phyloP scores from a whole-genome alignment of 1,139 yeast species.

The Candida albicans region DNA sequence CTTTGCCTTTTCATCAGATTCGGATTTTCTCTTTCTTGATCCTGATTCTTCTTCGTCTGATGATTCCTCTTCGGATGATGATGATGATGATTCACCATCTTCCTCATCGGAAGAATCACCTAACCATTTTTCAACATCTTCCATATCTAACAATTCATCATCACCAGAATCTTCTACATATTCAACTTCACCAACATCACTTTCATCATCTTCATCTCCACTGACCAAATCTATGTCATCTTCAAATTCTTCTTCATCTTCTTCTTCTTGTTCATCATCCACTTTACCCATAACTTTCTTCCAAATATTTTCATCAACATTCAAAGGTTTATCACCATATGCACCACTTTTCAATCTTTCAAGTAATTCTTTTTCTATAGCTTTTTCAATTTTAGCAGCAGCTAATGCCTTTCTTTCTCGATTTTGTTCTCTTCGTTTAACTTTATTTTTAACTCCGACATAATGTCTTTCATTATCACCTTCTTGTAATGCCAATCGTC shows the following conservation, averaged over 20 bases:
- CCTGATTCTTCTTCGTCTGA: conserved; percentile 30
- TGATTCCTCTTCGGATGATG: conserved; percentile 30
- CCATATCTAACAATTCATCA: conserved; percentile 87
- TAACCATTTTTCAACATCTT: conserved; percentile 88
- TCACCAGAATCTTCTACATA: conserved; percentile 85
- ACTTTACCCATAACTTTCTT: conserved; percentile 83
- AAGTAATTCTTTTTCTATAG: conserved; percentile 90
- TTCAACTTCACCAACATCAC: conserved; percentile 78
- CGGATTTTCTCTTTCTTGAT: conserved; percentile 40
- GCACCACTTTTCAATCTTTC: conserved; percentile 97
- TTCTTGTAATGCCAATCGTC: conserved; percentile 85
- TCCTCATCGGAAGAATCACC: conserved; percentile 60
- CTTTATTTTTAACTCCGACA: conserved; percentile 91
- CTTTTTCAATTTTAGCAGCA: conserved; percentile 95
- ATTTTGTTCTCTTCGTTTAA: conserved; percentile 87
- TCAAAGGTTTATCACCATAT: conserved; percentile 94
- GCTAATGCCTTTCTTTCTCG: conserved; percentile 95
- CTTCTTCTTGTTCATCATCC: conserved; percentile 56
- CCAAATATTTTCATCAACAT: conserved; percentile 96
- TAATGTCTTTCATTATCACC: conserved; percentile 76
- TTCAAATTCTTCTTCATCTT: conserved; percentile 60
- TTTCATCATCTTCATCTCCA: conserved; percentile 53
- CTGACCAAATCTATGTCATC: conserved; percentile 62
- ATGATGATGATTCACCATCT: conserved; percentile 7
- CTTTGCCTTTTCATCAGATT: conserved; percentile 31